A percentile compares a stretch with the other conserved stretches of the same genome.
Conservation (phyloP, 306 rosid species). For the Herpetospermum pedunculosum region DNA sequence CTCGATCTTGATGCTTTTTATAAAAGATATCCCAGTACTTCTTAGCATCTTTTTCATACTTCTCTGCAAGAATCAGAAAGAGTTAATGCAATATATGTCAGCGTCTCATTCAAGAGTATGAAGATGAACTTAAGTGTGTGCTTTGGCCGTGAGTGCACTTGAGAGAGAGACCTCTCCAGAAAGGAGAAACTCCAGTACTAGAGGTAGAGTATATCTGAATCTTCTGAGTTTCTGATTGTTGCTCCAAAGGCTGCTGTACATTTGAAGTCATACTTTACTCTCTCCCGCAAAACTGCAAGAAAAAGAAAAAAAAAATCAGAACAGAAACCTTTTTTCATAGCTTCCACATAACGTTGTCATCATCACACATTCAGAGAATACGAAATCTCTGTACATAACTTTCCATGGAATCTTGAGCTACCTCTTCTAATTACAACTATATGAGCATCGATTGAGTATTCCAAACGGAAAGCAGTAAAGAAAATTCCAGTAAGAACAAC, state of each 20-base stretch:
- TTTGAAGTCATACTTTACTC: constrained; percentile 38
- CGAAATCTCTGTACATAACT: neutral
- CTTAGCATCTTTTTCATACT: constrained; percentile 83
- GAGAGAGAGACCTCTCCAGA: constrained; percentile 66
- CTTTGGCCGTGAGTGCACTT: too few species aligned
- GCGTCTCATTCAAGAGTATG: neutral
- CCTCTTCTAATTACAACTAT: neutral
- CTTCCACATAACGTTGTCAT: neutral
- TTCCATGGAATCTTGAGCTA: neutral
- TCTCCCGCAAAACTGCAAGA: neutral
- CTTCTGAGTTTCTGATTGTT: constrained; percentile 29
- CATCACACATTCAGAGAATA: neutral
- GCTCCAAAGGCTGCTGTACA: constrained; percentile 25
- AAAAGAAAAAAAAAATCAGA: neutral
- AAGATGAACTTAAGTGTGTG: neutral
- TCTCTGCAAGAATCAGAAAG: constrained; percentile 18
- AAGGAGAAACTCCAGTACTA: constrained; percentile 46
- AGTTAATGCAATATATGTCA: neutral
- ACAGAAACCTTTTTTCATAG: neutral
- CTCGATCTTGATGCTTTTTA: constrained; percentile 75
- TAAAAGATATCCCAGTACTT: constrained; percentile 93
- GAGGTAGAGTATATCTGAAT: constrained; percentile 63
- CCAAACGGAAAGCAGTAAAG: neutral
- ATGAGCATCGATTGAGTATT: neutral
- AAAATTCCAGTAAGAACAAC: neutral